Evolutionary conservation across 108 stramenopile species (phyloP).

Genomic region (Skeletonema potamos): DNA sequence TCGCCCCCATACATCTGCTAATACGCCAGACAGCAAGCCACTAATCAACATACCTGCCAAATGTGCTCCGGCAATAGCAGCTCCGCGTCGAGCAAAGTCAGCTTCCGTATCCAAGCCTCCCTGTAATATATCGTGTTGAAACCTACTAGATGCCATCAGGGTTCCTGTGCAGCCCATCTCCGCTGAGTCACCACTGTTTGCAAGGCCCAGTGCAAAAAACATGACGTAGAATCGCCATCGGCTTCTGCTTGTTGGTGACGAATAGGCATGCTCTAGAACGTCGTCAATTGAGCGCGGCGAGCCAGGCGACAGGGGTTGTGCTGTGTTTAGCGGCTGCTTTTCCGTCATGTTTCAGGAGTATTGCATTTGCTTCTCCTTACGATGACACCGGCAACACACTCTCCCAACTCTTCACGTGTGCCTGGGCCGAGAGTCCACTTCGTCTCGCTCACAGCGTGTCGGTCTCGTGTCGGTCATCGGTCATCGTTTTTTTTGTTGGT

Average conservation of each 20-base stretch:
- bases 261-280: background rate
- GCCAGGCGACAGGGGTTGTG: background rate
- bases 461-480: too few relatives aligned
- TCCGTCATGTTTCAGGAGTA: background rate
- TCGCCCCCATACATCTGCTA: conserved; percentile 34
- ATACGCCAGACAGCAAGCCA: conserved; percentile 29
- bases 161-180: conserved; percentile 36
- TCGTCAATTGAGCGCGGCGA: conserved; percentile 4
- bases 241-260: background rate
- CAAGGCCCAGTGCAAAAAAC: conserved; percentile 35
- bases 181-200: conserved; percentile 37
- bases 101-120: background rate
- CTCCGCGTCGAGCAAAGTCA: conserved; percentile 30
- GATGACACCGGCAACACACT: too few relatives aligned
- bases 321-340: background rate
- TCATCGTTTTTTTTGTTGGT: too few relatives aligned
- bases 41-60: conserved; percentile 42
- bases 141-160: conserved; percentile 7
- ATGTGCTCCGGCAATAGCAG: conserved; percentile 35
- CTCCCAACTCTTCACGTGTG: too few relatives aligned
- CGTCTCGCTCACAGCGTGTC: too few relatives aligned
- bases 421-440: too few relatives aligned
- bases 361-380: too few relatives aligned
- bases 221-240: conserved; percentile 71
- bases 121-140: conserved; percentile 30